These are phyloP conservation scores for Clarireedia sp. DNA, from an alignment of 2,329 filamentous ascomycete species.

Conservation along the genomic window DNA sequence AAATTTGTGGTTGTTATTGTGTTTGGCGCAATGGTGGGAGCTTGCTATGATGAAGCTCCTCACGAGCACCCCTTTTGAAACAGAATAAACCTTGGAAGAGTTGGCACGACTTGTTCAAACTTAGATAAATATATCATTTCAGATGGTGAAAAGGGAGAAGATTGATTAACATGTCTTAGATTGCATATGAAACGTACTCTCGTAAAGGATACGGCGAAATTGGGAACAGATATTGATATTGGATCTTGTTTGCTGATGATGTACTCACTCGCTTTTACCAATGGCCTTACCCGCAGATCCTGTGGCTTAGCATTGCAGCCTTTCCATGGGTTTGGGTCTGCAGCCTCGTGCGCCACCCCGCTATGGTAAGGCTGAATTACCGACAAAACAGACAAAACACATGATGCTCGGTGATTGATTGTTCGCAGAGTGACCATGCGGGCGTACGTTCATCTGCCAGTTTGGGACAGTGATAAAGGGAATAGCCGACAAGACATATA, in stretches of 20 bases:
- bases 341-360: background rate
- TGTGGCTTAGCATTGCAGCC: background rate
- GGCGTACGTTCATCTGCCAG: too few species aligned
- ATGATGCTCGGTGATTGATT: too few species aligned
- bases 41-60: background rate
- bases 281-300: background rate
- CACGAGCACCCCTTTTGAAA: conserved; percentile 7
- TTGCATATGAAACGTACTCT: too few species aligned
- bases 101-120: background rate
- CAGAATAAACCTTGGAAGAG: background rate
- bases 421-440: too few species aligned
- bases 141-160: background rate
- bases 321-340: background rate
- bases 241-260: too few species aligned
- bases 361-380: background rate
- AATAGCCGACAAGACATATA: too few species aligned
- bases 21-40: background rate
- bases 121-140: conserved; percentile 2
- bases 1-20: too few species aligned
- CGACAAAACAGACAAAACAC: too few species aligned
- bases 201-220: background rate
- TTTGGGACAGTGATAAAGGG: too few species aligned
- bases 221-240: too few species aligned
- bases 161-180: background rate
- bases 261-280: too few species aligned